Evolutionary conservation across 208 protist species (phyloP), one percentile per base, ranked within the genome.

Genomic region (Kentomonas sorsogonicus): DNA sequence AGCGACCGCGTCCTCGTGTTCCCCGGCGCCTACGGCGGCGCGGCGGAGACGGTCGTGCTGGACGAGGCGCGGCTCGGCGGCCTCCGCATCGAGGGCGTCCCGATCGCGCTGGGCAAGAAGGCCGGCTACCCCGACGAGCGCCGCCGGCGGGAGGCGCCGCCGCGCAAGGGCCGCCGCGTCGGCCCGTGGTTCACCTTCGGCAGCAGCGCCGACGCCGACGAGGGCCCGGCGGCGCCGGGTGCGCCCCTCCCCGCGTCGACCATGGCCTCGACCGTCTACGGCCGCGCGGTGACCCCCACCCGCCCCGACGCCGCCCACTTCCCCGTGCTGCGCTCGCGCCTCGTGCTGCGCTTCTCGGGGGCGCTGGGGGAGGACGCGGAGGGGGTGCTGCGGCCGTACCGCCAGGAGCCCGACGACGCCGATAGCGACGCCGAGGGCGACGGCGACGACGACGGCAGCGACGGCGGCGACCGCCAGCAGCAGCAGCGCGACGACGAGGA

Each of bases 1-100:
- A 68, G 90, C 41, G 87, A 94, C 44, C 51, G 76, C 31, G 62
- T 94, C 6, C 68, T 87, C 26, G 75, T 91, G 13, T 94, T 89
- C 56, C 78, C 83, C 16, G 79, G 80, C 25, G 25, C 74, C 13
- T 89, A 91, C 67, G 39, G 57, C 25, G 60, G 62, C 16, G 20
- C 61, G 43, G 7, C 40, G 43, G 10, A 75, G 22, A 64, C 69
- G 33, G 50, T 88, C 23, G 60, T 72, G 38, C 33, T 90, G 38
- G 75, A 90, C 53, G 80, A 89, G 54, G 62, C 73, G 11, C 41
- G 53, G 1, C 71, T 93, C 16, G 63, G 76, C 15, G 74, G 79
- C 7, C 53, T 86, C 20, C 54, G 61, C 39, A 72, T 90, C n/a
- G 77, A 81, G 61, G 59, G 83, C 60, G 71, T 88, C 6, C 63